Base-by-base conservation (phyloP, 345 rosid species). In the Citrus hindsii region DNA sequence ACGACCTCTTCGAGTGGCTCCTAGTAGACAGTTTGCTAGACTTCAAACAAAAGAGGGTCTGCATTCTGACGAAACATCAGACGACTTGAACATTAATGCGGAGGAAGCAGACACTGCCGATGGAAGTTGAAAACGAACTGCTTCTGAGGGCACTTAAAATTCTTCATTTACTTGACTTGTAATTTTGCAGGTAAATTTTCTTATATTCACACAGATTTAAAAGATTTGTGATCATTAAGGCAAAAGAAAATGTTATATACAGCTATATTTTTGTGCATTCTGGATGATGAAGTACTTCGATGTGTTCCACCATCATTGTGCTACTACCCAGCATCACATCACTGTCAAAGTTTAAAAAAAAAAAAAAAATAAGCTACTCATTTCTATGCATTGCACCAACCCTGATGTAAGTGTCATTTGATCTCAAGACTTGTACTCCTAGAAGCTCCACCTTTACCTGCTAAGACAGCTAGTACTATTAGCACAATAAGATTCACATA, bases 11-110 rank as follows among this genome's bases (percentile, higher is more conserved):
- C 83, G 95, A 79, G 86, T 92, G 67, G 90, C 90, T 69, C 89
- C 87, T 18, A 87, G 98, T 86, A 86, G 82, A 88, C 98, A 90
- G 79, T 92, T 94, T 82, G 91, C 89, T 62, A 92, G 87, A 82
- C 73, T 81, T 76, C 85, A 66, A 77, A 82, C 81, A 77, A 79
- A 86, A 79, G 90, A 88, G 67, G 77, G 79, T 77, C 74, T 82
- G 58, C 89, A 78, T 75, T 75, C 90, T 16, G 82, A 83, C 22
- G 87, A 87, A 66, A 81, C 83, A 79, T 71, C 87, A 59, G 67
- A 79, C 16, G 86, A 85, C 67, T 69, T 74, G 73, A 79, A 84
- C 77, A 59, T 78, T 73, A 73, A 46, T 42, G 74, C 51, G 58
- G 92, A 84, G 76, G 83, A 76, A 32, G 84, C 59, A 37, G 81